Evolutionary conservation across 2,329 filamentous ascomycete genomes (phyloP), one percentile per base, ranked within the genome.

Genomic region (Magnaporthales sp.): DNA sequence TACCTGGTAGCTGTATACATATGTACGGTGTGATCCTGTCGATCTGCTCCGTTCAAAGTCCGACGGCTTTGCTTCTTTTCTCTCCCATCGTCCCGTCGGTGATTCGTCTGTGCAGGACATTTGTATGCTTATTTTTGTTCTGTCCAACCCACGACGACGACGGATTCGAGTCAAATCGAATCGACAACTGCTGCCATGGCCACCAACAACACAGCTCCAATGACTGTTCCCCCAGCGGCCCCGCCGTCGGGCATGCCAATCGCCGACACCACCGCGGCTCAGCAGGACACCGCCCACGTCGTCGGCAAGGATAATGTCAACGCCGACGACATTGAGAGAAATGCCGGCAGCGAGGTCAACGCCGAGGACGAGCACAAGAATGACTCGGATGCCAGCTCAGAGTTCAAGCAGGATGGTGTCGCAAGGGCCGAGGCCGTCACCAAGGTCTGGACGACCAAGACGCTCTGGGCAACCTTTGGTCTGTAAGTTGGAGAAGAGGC

Each of bases 381-480:
- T 1, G 60, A 54, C 5, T 29, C 54, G 3, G 66, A 67, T 13
- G 19, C 4, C 27, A 22, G 63, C 24, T 68, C 65, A 22, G 58
- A 66, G 30, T 26, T 67, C 51, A 75, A 76, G 68, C 77, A 79
- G 67, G 73, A 74, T 13, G 79, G 79, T 69, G 77, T 80, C 22
- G 73, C 75, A 67, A 71, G 71, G 19, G 77, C 79, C 46, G 75
- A 78, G 66, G 79, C 79, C 7, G 71, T 79, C 67, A 80, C 79
- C 4, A 71, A 72, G 3, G 72, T 79, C 32, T 81, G 78, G 78
- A 75, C 73, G 46, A 74, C 69, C 62, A 75, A 73, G 70, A 74
- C 75, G 24, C 70, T 80, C 66, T 78, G 75, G 74, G 67, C 71
- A 62, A 77, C 77, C 64, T 81, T 80, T 68, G 72, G 69, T 46